Percentiles rank a stretch among this genome's conserved stretches.
Evolutionary conservation across 1,139 yeast species (phyloP).

Genomic region (Tardiomyces depauwii): DNA sequence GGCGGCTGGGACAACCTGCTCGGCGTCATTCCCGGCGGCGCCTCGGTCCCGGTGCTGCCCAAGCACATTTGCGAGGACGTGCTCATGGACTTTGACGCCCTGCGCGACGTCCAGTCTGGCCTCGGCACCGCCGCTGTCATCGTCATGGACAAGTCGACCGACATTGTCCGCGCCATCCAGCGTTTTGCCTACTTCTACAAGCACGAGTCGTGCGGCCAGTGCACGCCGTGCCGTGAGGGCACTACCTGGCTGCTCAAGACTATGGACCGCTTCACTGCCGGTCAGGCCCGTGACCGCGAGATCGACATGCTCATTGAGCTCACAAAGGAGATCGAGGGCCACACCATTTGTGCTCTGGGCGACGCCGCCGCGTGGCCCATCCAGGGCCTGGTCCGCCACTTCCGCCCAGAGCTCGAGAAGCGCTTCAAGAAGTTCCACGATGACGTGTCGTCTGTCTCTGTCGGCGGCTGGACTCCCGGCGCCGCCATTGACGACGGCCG

Average conservation of each 20-base stretch:
- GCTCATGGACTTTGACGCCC: constrained; percentile 77
- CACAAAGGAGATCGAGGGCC: constrained; percentile 79
- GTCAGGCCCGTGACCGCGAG: constrained; percentile 71
- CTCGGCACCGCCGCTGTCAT: constrained; percentile 88
- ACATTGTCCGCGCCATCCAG: constrained; percentile 74
- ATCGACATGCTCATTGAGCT: constrained; percentile 75
- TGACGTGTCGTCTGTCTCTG: constrained; percentile 35
- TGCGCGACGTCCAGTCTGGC: constrained; percentile 76
- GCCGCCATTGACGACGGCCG: constrained; percentile 54
- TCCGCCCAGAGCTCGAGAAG: constrained; percentile 70
- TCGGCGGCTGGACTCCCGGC: constrained; percentile 72
- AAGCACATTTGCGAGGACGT: constrained; percentile 54
- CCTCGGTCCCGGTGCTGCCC: constrained; percentile 73
- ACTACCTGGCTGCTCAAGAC: constrained; percentile 74
- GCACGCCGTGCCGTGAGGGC: constrained; percentile 93
- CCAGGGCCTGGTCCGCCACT: constrained; percentile 74
- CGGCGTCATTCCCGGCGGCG: constrained; percentile 84
- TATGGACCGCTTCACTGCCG: constrained; percentile 70
- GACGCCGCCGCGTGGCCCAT: constrained; percentile 94
- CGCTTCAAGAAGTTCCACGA: constrained; percentile 46
- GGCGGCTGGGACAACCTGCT: constrained; percentile 89
- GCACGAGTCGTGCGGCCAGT: constrained; percentile 90
- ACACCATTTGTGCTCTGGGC: constrained; percentile 83
- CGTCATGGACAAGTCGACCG: constrained; percentile 80
- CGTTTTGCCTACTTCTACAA: constrained; percentile 72